phyloP scores from a whole-genome alignment of 73 alveolate species.

The Stentor coeruleus region DNA sequence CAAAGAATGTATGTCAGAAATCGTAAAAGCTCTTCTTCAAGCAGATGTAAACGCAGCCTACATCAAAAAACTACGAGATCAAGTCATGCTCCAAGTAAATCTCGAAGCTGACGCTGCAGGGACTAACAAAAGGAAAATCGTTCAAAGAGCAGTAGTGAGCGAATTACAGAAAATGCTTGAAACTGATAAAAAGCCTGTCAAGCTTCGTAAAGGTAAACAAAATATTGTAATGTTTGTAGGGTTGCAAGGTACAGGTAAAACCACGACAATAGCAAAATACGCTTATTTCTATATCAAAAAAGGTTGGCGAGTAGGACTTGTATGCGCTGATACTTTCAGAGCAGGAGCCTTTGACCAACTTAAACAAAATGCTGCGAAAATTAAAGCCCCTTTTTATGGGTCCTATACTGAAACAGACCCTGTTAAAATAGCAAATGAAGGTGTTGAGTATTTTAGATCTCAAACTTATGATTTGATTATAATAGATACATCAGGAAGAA shows the following conservation, averaged over 20 bases:
- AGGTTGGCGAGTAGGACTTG: constrained; percentile 96
- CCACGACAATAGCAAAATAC: constrained; percentile 99
- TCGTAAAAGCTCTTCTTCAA: constrained; percentile 82
- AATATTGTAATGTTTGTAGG: constrained; percentile 99
- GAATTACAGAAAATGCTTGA: constrained; percentile 86
- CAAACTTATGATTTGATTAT: constrained; percentile 95
- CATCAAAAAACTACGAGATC: constrained; percentile 76
- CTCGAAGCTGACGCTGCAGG: constrained; percentile 65
- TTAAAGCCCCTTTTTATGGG: constrained; percentile 70
- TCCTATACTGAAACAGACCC: constrained; percentile 98
- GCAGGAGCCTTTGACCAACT: constrained; percentile 99
- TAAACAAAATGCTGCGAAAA: constrained; percentile 98
- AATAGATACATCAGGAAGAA: constrained; percentile 99
- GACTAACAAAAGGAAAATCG: constrained; percentile 77
- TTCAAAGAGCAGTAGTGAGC: constrained; percentile 84
- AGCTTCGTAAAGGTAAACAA: constrained; percentile 83
- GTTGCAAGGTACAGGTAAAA: constrained; percentile 98
- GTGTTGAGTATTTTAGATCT: constrained; percentile 81
- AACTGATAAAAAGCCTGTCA: constrained; percentile 60
- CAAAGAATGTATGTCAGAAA: constrained; percentile 64
- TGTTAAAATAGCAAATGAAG: constrained; percentile 97
- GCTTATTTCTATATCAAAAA: constrained; percentile 86
- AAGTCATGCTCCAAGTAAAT: constrained; percentile 74
- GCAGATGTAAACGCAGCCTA: constrained; percentile 92
- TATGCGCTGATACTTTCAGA: constrained; percentile 99